phyloP scores from a whole-genome alignment of 2,329 filamentous ascomycete species.

The Ophiocordyceps camponoti-saundersi region DNA sequence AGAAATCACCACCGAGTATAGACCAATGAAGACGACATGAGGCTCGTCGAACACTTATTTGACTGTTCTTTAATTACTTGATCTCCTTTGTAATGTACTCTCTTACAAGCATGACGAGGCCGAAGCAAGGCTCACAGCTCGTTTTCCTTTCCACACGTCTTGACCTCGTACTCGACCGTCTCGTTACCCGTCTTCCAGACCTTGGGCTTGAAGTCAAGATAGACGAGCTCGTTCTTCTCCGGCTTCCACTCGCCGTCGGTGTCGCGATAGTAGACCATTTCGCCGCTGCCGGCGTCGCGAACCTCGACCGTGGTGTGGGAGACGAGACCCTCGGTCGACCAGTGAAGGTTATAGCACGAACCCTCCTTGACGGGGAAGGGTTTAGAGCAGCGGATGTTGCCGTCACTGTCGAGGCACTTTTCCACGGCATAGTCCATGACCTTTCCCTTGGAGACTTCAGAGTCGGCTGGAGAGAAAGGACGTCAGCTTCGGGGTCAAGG shows the following conservation, averaged over 20 bases:
- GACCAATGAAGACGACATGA: no score
- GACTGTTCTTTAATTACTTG: background rate
- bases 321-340: slow-evolving; percentile 18
- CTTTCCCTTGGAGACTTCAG: slow-evolving; percentile 12
- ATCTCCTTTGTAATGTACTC: background rate
- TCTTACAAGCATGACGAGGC: background rate
- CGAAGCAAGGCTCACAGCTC: background rate
- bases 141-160: slow-evolving; percentile 1
- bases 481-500: slow-evolving; percentile 3
- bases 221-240: slow-evolving; percentile 25
- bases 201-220: slow-evolving; percentile 29
- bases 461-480: background rate
- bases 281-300: slow-evolving; percentile 16
- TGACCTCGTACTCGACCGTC: slow-evolving; percentile 24
- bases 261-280: slow-evolving; percentile 26
- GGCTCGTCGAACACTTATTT: no score
- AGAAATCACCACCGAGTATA: no score
- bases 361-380: slow-evolving; percentile 20
- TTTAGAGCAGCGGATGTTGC: slow-evolving; percentile 20
- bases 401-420: slow-evolving; percentile 20
- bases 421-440: slow-evolving; percentile 24
- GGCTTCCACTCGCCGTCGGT: slow-evolving; percentile 27
- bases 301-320: slow-evolving; percentile 22
- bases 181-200: slow-evolving; percentile 23
- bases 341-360: slow-evolving; percentile 22